Base-by-base conservation (phyloP, 2,329 filamentous ascomycete species). In the Botrytis fragariae region DNA sequence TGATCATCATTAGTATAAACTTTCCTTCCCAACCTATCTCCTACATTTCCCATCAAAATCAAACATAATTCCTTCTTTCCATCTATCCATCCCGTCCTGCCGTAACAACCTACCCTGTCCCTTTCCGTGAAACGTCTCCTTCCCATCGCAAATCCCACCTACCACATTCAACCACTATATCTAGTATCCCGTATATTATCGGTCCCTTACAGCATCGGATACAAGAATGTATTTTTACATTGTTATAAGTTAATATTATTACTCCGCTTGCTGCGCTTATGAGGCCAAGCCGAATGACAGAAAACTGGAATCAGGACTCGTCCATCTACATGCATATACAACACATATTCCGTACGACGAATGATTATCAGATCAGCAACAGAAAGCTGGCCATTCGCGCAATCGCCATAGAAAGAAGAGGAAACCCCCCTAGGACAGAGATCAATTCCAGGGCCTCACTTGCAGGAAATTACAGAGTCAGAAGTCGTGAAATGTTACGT, bases 61-160 rank as follows among this genome's bases (percentile, higher is more conserved):
- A 54, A n/a, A 54, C 48, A 54, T 16, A 3, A 54, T 54, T 54
- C 4, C 48, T n/a, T 54, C 37, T 57, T 29, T 2, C 22, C 60
- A 62, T 35, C 60, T 22, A 39, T 32, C n/a, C 65, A 32, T 68
- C 64, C 48, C 48, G 64, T 57, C 48, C 48, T 57, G 65, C n/a
- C 18, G 35, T 57, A 32, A 35, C 35, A 42, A 57, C 35, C 12
- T 68, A 29, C 32, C 32, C 39, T 68, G 16, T 68, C 35, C 25
- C 68, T 22, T 51, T 32, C 68, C 68, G 68, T 61, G 54, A 70
- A 70, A 70, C 57, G 54, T 70, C 37, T 70, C 29, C 18, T 35
- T 32, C 39, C 6, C n/a, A 60, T 32, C 29, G 9, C 16, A 32
- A 37, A 60, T 61, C 39, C 42, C 57, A 39, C 51, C 29, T 62